Conservation (phyloP, 768 basidiomycete species). For the Exidia glandulosa region DNA sequence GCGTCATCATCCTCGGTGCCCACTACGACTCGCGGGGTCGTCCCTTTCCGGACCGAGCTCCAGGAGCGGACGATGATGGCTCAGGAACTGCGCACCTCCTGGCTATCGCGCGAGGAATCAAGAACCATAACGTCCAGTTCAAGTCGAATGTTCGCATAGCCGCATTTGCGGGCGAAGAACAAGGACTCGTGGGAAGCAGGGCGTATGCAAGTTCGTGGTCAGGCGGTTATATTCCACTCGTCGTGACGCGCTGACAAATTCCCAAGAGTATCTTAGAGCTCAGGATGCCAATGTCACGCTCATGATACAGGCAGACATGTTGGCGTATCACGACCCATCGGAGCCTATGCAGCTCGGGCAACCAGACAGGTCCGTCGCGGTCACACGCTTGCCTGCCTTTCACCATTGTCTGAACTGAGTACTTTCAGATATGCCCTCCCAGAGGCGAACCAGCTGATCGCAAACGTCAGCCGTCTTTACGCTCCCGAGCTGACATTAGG, state of each 20-base stretch:
- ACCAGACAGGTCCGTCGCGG: slow-evolving; percentile 59
- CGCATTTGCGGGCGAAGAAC: slow-evolving; percentile 86
- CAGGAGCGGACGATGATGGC: slow-evolving; percentile 52
- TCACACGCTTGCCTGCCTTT: slow-evolving; percentile 52
- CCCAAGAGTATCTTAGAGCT: slow-evolving; percentile 34
- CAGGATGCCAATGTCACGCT: slow-evolving; percentile 68
- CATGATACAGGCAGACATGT: slow-evolving; percentile 90
- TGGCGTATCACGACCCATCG: slow-evolving; percentile 65
- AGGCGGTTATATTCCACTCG: too few species aligned
- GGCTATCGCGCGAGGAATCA: slow-evolving; percentile 67
- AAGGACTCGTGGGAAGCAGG: slow-evolving; percentile 69
- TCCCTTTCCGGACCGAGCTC: slow-evolving; percentile 1
- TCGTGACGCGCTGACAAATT: slow-evolving; percentile 73
- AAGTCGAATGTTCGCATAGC: slow-evolving; percentile 67
- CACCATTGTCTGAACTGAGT: too few species aligned
- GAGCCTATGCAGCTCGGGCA: slow-evolving; percentile 81
- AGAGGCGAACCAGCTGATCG: too few species aligned
- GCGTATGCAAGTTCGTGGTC: too few species aligned
- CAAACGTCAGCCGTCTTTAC: slow-evolving; percentile 67
- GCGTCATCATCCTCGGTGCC: slow-evolving; percentile 64
- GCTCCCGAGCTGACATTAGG: slow-evolving; percentile 77
- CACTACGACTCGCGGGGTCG: slow-evolving; percentile 83
- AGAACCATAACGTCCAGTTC: slow-evolving; percentile 54
- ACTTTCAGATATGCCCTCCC: too few species aligned
- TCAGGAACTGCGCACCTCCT: slow-evolving; percentile 62